Base-by-base conservation (phyloP, 805 yeast genomes). In the Metschnikowia colocasiae region DNA sequence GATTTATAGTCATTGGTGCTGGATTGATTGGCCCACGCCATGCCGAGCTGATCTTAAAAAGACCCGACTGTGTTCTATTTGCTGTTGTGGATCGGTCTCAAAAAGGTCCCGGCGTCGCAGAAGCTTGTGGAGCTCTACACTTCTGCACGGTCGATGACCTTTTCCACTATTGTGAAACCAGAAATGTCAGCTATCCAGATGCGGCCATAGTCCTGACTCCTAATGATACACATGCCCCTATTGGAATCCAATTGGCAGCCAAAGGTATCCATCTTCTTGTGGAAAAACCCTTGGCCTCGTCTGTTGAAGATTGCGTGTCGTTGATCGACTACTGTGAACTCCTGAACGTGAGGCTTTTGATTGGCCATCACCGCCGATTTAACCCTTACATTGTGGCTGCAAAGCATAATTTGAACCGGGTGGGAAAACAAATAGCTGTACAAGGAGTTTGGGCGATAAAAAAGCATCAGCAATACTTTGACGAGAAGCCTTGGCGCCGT, bases 141-240 rank as follows among this genome's bases (percentile, higher is more conserved):
- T 62, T 59, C 46, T 26, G 44, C 12, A 52, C 59, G 4, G 51
- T 61, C 20, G 49, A 52, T 19, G 56, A 55, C n/a, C 43, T 61
- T 57, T 38, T 59, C 19, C 34, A 18, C 8, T 57, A 45, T 48
- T 61, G 64, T 43, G 52, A 54, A 23, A 31, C 40, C 12, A 45
- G 48, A 19, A 43, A 37, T 22, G 34, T 60, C n/a, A 45, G 47
- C 3, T 61, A 57, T 25, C 76, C 76, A 1, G 63, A 67, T 40
- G 76, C 69, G 1, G 76, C 74, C 19, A 65, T 71, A 13, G 59
- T 71, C 22, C 67, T 71, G 15, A 71, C 75, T 5, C 76, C 75
- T 4, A 71, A 70, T 51, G 69, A 68, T 44, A 67, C 74, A 4
- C 76, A 71, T 52, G 61, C 71, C 15, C 52, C 58, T 12, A 55